Base-by-base conservation (phyloP, 1,284 basidiomycete genomes). In the Apiotrichum laibachii region DNA sequence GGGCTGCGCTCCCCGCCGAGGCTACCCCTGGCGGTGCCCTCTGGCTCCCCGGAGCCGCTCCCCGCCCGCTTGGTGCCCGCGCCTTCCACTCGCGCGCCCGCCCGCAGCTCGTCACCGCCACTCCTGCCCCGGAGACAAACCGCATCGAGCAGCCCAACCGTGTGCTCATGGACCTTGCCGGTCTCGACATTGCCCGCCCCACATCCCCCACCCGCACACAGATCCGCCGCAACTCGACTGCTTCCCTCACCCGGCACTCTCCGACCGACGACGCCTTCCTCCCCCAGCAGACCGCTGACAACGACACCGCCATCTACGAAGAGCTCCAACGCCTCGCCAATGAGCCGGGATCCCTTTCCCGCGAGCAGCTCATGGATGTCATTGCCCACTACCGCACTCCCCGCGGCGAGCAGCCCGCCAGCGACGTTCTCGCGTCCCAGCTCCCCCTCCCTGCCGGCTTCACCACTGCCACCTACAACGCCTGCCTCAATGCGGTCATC, bases 401-500 rank as follows among this genome's bases (percentile, higher is more conserved):
- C 34, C 57, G 57, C n/a, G 31, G 18, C 26, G 33, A 47, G 44
- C 16, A 35, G 11, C 18, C 57, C 44, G 44, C 48, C 42, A 56
- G 65, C 42, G 58, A 67, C 21, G 56, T 51, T 5, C 62, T 74
- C 8, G 59, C 61, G 0, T 55, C 65, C 5, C 51, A 63, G 16
- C 60, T 62, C 52, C 75, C 71, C 8, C 60, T 72, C 1, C 72
- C 72, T 0, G 48, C 61, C 0, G 67, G 64, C n/a, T 77, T 68
- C 63, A 60, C 66, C 1, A 59, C 65, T 1, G 34, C 57, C 11
- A 82, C 86, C 9, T 92, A 86, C 80, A 92, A 92, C 69, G 73
- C 77, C 21, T 86, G 86, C 15, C 77, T 93, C 46, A 69, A 81
- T 6, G 85, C 85, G 0, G 75, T 92, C 2, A 69, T 81, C 31